Base-by-base conservation (phyloP, 2,329 filamentous ascomycete species). In the Penicillium aurantiogriseum region DNA sequence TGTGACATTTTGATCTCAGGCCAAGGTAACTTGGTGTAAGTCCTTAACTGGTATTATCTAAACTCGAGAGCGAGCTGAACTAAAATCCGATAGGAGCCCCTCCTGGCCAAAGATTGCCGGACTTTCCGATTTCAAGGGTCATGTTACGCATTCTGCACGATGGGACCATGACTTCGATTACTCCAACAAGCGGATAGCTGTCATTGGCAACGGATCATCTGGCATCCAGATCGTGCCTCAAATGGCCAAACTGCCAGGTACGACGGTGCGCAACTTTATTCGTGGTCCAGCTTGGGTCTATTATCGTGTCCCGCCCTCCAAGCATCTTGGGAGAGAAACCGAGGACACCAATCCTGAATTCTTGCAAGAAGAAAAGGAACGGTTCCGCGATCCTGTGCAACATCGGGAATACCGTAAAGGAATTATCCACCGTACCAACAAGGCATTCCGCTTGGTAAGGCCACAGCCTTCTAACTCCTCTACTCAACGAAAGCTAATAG, bases 151-250 rank as follows among this genome's bases (percentile, higher is more conserved):
- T 43, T 69, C 66, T 0, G 69, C 68, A 4, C n/a, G 31, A 15
- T 73, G 67, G 69, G 66, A 70, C 40, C 61, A 69, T 13, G 42
- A 40, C 9, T 65, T 63, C 46, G 63, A 68, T 44, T 66, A 65
- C 25, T 53, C 58, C 8, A 59, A 63, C 33, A 72, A 71, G 21
- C 52, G 54, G 1, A 63, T 73, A 27, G 70, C 62, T 19, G 60
- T 74, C 0, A 70, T 73, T 40, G 70, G 71, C 2, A 71, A 68
- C 40, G 70, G 71, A 0, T 68, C 68, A 3, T 74, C 71, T 2
- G 76, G 69, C 0, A 77, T 79, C 11, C 77, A 69, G 43, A 61
- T 65, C 23, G 60, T 67, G n/a, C 63, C 66, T 7, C 46, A 49
- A n/a, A 49, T 49, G 46, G 48, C 60, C 7, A 51, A 69, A 21